Percentiles rank a stretch among this genome's conserved stretches.
Evolutionary conservation across 495 filamentous ascomycete species (phyloP).

Genomic region (Acidomyces sp.): DNA sequence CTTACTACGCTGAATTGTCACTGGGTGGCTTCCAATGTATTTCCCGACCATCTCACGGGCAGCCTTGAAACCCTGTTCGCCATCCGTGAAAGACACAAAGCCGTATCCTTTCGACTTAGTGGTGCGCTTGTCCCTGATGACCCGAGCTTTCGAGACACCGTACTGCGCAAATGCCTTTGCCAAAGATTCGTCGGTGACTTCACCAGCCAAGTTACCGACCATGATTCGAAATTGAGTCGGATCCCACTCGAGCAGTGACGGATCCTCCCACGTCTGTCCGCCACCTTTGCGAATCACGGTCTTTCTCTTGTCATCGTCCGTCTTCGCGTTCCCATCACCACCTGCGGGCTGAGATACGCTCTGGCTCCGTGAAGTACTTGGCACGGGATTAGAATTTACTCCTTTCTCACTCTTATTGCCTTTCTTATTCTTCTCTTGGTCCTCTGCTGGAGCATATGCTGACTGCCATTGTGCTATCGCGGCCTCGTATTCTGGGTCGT

Average conservation of each 20-base stretch:
- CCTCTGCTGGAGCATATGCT: slow-evolving; percentile 59
- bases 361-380: slow-evolving; percentile 25
- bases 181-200: slow-evolving; percentile 91
- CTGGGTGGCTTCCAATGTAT: slow-evolving; percentile 94
- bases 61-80: slow-evolving; percentile 88
- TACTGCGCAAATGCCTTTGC: slow-evolving; percentile 87
- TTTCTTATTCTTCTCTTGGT: slow-evolving; percentile 26
- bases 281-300: slow-evolving; percentile 81
- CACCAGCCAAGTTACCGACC: slow-evolving; percentile 93
- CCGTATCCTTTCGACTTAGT: slow-evolving; percentile 93
- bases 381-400: slow-evolving; percentile 36
- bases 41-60: slow-evolving; percentile 98
- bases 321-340: slow-evolving; percentile 32
- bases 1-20: slow-evolving; percentile 70
- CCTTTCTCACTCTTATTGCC: slow-evolving; percentile 20
- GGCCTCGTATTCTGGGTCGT: slow-evolving; percentile 79
- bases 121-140: slow-evolving; percentile 90
- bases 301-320: slow-evolving; percentile 37
- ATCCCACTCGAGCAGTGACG: slow-evolving; percentile 85
- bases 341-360: slow-evolving; percentile 23
- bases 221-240: slow-evolving; percentile 89
- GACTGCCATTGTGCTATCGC: slow-evolving; percentile 96
- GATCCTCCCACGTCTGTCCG: slow-evolving; percentile 79
- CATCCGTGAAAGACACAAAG: slow-evolving; percentile 89
- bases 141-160: slow-evolving; percentile 82